Base-by-base conservation (phyloP, 1,139 yeast genomes). In the Pichia kudriavzevii region DNA sequence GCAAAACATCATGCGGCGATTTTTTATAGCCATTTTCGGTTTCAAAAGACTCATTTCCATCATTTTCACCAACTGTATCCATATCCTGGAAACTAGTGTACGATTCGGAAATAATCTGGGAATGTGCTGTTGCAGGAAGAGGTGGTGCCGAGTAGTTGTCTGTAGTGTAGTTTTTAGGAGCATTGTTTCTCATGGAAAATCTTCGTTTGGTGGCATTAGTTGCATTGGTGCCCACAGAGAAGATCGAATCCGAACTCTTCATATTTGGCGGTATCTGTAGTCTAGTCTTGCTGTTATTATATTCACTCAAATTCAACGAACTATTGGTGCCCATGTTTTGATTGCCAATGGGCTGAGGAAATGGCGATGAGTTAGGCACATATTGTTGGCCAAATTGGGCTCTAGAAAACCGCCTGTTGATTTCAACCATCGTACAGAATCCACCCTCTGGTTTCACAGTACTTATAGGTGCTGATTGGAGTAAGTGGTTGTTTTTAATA, bases 161-260 rank as follows among this genome's bases (percentile, higher is more conserved):
- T n/a, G n/a, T n/a, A n/a, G n/a, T n/a, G 12, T 15, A 29, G 18
- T 30, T 30, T 3, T 21, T 20, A 3, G 41, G 28, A 21, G 20
- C 30, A 11, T 27, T 32, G 10, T 38, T 19, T 26, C 41, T 40
- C 13, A 43, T 26, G 1, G 47, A 43, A 23, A 43, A 43, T 18
- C 47, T 28, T 6, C 46, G 32, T 19, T 42, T 35, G 4, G 31
- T 32, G 20, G 34, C 30, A 22, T 18, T 24, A 7, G 42, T 39
- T 15, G 36, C 42, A 28, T 34, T 36, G 2, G 41, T 39, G 4
- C 39, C 42, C 21, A 19, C 29, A 2, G 42, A 39, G 12, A 24
- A 27, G 9, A 39, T 27, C 11, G 42, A 39, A 21, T 32, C 39
- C 2, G 38, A 32, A 18, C 37, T 28, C 7, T 22, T 19, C 16